Conservation (phyloP, 768 basidiomycete species). For the Paxillus involutus region DNA sequence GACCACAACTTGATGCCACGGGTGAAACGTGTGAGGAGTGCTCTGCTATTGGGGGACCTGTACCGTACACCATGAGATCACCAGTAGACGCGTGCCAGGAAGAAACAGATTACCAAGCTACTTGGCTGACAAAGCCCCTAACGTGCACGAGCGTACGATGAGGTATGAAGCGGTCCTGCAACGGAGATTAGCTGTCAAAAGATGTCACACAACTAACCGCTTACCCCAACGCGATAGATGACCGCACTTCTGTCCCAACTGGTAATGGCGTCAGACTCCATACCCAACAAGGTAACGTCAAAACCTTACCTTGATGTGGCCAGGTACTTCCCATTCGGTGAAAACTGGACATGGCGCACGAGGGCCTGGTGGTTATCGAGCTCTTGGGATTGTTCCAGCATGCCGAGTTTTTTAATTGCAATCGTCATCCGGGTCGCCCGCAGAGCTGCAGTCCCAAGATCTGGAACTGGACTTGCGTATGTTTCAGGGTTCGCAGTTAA, state of each 20-base stretch:
- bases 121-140: slow-evolving; percentile 52
- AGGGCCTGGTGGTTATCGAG: slow-evolving; percentile 45
- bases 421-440: slow-evolving; percentile 38
- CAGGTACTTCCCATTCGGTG: slow-evolving; percentile 52
- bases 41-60: slow-evolving; percentile 48
- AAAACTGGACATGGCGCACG: slow-evolving; percentile 56
- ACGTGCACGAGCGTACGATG: slow-evolving; percentile 51
- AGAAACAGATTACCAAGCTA: slow-evolving; percentile 40
- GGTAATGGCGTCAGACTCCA: not conserved
- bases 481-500: not conserved
- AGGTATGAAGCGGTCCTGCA: slow-evolving; percentile 39
- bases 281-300: not conserved
- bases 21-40: slow-evolving; percentile 46
- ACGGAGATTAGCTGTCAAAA: not conserved
- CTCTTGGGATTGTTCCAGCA: slow-evolving; percentile 37
- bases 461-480: slow-evolving; percentile 16
- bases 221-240: slow-evolving; percentile 46
- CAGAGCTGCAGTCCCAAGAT: slow-evolving; percentile 23
- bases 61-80: not conserved
- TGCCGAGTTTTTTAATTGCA: slow-evolving; percentile 40
- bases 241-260: slow-evolving; percentile 53
- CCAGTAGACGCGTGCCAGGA: not conserved
- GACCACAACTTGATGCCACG: slow-evolving; percentile 53
- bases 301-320: slow-evolving; percentile 49
- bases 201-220: slow-evolving; percentile 3